Evolutionary conservation across 1,139 yeast species (phyloP), one percentile per base, ranked within the genome.

Genomic region (Kodamaea ohmeri): DNA sequence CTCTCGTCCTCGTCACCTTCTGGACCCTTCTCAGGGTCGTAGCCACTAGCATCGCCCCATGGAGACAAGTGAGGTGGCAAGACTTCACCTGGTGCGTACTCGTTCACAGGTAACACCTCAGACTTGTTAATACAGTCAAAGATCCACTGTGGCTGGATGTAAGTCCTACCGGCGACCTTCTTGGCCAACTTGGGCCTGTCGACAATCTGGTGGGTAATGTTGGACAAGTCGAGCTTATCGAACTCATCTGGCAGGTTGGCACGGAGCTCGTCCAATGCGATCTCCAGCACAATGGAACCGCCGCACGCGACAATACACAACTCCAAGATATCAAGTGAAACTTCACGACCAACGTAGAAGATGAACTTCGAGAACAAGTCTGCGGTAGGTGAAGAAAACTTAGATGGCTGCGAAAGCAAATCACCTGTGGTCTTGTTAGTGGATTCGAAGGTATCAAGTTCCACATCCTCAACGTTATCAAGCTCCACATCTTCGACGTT

Each of bases 31-130:
- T 73, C 80, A 50, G 98, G 98, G 63, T 90, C 80, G 63, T 92
- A 92, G 38, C 83, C 85, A 52, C 85, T 88, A 40, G 90, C 78
- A 66, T 92, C 97, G 50, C 97, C 97, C 97, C 98, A 92, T 69
- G 99, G 99, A 40, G 96, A 85, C 57, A 94, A 74, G 64, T 92
- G 98, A 30, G 98, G 97, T 34, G 97, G 97, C 46, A 94, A 73
- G 7, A 89, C 71, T 65, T 92, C 97, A 41, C 99, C 98, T 3
- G 96, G 96, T 32, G 94, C 85, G 58, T 92, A 92, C 42, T 72
- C 74, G 41, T 83, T 81, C 18, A 86, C 96, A 26, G 92, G 77
- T 41, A 85, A 71, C 46, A 92, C 72, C 46, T 76, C 73, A 37
- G 80, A 77, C 65, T 84, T 83, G 67, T 92, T 92, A 49, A 94